Evolutionary conservation across 352 stramenopile genomes (phyloP).

Genomic region (Aphanomyces euteiches): DNA sequence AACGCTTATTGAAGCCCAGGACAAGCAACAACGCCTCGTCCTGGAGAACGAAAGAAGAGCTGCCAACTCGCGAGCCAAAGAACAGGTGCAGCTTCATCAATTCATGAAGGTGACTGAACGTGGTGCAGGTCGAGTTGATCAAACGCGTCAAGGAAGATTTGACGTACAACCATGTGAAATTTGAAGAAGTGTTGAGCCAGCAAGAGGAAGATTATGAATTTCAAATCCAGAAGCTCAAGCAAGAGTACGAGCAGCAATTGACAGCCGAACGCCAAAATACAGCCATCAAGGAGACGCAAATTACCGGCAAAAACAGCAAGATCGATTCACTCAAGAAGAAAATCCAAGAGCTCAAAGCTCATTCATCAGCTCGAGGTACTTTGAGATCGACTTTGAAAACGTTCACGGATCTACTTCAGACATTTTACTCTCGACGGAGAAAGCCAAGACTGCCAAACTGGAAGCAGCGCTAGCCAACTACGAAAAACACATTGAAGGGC

Average conservation of each 20-base stretch:
- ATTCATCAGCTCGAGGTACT: constrained; percentile 24
- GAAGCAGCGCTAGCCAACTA: constrained; percentile 64
- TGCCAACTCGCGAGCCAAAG: constrained; percentile 59
- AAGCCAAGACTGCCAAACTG: constrained; percentile 59
- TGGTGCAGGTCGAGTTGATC: constrained; percentile 60
- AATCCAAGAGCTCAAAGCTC: constrained; percentile 75
- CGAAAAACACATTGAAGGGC: constrained; percentile 71
- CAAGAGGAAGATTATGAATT: constrained; percentile 79
- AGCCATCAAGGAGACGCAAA: constrained; percentile 69
- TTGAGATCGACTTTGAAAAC: constrained; percentile 43
- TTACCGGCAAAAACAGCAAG: constrained; percentile 76
- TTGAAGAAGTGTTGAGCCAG: constrained; percentile 76
- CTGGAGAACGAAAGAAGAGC: constrained; percentile 64
- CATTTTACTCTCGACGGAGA: constrained; percentile 65
- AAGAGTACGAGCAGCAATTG: constrained; percentile 60
- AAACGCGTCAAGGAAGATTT: constrained; percentile 81
- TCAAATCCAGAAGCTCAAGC: constrained; percentile 54
- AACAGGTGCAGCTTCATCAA: constrained; percentile 37
- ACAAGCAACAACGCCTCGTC: constrained; percentile 55
- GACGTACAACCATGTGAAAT: constrained; percentile 83
- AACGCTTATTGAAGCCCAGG: constrained; percentile 76
- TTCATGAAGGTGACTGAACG: background rate
- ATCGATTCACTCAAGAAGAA: constrained; percentile 81
- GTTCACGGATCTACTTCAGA: constrained; percentile 33
- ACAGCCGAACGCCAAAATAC: constrained; percentile 72